phyloP scores from a whole-genome alignment of 345 rosid species.

The Lagerstroemia speciosa region DNA sequence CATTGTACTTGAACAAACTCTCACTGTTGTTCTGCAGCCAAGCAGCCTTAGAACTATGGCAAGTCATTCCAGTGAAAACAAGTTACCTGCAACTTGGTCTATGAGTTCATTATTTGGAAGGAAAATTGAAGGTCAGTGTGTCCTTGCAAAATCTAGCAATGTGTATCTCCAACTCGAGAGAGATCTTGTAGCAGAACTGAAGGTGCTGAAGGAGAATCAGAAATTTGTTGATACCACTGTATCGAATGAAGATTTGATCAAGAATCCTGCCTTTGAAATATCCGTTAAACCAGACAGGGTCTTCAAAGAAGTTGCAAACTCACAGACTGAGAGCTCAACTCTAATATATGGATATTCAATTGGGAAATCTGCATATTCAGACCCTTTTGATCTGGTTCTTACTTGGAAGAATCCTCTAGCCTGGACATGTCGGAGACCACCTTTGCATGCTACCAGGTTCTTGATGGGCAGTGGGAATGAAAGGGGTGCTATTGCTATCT shows the following conservation, averaged over 20 bases:
- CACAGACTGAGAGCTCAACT: constrained; percentile 23
- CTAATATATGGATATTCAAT: constrained; percentile 45
- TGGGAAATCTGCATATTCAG: constrained; percentile 41
- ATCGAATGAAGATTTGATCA: constrained; percentile 21
- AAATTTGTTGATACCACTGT: constrained; percentile 11
- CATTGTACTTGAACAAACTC: constrained; percentile 66
- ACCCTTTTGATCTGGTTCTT: constrained; percentile 64
- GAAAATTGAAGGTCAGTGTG: constrained; percentile 55
- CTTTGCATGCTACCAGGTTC: constrained; percentile 69
- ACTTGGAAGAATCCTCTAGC: constrained; percentile 62
- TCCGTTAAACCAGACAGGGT: constrained; percentile 58
- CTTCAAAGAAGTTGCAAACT: constrained; percentile 33
- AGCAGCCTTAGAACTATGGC: constrained; percentile 14
- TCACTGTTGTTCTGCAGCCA: constrained; percentile 78
- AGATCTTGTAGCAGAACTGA: constrained; percentile 29
- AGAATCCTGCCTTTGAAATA: constrained; percentile 37
- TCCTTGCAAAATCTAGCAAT: constrained; percentile 63
- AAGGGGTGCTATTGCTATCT: constrained; percentile 60
- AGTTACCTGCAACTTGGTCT: constrained; percentile 75
- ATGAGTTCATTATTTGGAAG: constrained; percentile 77
- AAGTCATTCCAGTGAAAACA: constrained; percentile 20
- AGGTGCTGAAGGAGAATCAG: constrained; percentile 23
- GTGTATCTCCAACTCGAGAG: constrained; percentile 70
- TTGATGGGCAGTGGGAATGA: constrained; percentile 98
- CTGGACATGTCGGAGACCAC: constrained; percentile 69